Evolutionary conservation across 805 yeast species (phyloP), one percentile per base, ranked within the genome.

Genomic region (Ogataea glucozyma): DNA sequence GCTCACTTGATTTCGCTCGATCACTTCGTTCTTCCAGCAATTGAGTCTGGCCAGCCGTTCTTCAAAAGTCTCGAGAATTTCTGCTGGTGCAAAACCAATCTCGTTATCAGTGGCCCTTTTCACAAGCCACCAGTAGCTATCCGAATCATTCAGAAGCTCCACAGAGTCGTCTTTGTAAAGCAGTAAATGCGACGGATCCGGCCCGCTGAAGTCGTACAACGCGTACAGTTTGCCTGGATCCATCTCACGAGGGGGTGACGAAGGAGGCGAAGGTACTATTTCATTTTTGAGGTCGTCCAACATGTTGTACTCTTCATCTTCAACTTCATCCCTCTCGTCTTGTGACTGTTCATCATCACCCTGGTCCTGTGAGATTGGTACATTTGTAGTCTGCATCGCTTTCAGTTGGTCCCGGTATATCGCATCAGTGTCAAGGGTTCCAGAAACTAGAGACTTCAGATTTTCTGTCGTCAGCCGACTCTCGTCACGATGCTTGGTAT

Each of bases 81-180:
- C 99, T 1, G 97, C 98, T 1, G 99, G 99, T 2, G 95, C 95
- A 69, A 90, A 93, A 1, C 99, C 99, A 40, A 91, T 81, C 47
- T 49, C 54, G 9, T 45, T 48, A 47, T 66, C 69, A 11, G 63
- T 58, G 35, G 68, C 44, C 44, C 76, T 73, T 21, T 69, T 62
- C 21, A 93, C 91, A 9, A 91, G 70, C 98, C 99, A 93, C 99
- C 99, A 93, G 66, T 93, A 93, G 47, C 87, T 77, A 65, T 93
- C 97, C 37, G 85, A 82, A 58, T 93, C 99, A 58, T 88, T 89
- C 26, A 93, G 67, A 14, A 93, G 67, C 32, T 77, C 70, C 49
- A 95, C 91, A 1, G 95, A 82, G 55, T 88, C 96, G 57, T 91
- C 90, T 51, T 88, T 80, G 16, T 69, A 61, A 9, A 91, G 72